These are phyloP conservation scores for Coniferiporia weirii DNA, from an alignment of 1,284 basidiomycete genomes.

Conservation along the genomic window DNA sequence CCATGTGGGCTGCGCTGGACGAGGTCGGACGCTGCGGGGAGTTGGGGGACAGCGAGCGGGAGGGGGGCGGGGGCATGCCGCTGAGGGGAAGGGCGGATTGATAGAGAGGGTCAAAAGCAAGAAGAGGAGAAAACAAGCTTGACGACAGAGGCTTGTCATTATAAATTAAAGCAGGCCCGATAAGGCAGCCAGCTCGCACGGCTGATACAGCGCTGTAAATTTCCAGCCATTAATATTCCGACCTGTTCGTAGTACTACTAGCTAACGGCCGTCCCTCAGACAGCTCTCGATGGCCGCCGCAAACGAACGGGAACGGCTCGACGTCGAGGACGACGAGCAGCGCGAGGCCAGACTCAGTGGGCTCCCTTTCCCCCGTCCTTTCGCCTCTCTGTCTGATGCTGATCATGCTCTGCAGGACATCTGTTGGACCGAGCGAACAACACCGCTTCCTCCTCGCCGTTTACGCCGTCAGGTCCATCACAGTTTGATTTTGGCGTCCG, in stretches of 20 bases:
- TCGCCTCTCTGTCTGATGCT: background rate
- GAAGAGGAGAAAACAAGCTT: constrained; percentile 22
- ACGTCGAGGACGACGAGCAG: constrained; percentile 22
- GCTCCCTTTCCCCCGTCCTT: background rate
- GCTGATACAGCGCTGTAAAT: background rate
- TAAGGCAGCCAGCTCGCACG: background rate
- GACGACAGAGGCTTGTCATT: background rate
- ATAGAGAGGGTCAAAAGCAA: constrained; percentile 22
- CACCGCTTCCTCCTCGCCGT: background rate
- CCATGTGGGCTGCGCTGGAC: constrained; percentile 23
- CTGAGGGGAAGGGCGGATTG: constrained; percentile 12
- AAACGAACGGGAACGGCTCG: constrained; percentile 16
- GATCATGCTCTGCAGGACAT: constrained; percentile 12
- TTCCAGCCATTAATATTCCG: background rate
- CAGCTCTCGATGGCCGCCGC: background rate
- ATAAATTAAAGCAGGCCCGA: background rate
- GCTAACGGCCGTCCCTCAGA: background rate
- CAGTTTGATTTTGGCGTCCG: constrained; percentile 14
- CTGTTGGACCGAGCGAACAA: constrained; percentile 16
- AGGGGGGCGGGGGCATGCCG: constrained; percentile 24
- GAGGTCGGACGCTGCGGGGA: constrained; percentile 27
- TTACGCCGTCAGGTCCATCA: constrained; percentile 13
- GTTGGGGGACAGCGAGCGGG: constrained; percentile 21
- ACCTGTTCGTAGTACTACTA: background rate
- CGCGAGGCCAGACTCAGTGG: constrained; percentile 18